Base-by-base conservation (phyloP, 163 green algal genomes). In the Coccomyxa subellipsoidea region DNA sequence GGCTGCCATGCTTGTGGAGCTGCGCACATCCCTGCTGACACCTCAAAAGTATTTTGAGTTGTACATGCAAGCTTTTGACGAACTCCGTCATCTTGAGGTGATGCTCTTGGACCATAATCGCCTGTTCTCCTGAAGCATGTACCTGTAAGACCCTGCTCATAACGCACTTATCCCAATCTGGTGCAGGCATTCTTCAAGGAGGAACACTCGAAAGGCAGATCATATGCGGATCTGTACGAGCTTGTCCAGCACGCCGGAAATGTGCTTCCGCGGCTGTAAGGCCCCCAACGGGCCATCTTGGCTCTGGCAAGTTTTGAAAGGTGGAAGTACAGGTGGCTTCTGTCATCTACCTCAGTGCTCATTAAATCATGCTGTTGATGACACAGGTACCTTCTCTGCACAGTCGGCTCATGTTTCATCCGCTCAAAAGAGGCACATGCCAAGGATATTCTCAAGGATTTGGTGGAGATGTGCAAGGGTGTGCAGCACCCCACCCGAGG, bases 1-100 rank as follows among this genome's bases (percentile, higher is more conserved):
- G 9, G 90, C 93, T 0, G 90, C 90, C 0, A 96, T 99, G 93
- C 92, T 99, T 23, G 94, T 91, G 29, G 96, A 99, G 89, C 90
- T 99, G 69, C 90, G 96, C 35, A 98, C 96, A 0, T 96, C 94
- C 0, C 84, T 92, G 73, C 80, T 96, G 9, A 92, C 92, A 12
- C 96, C 96, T 4, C 95, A 98, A 77, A 95, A 95, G 80, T 99
- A 99, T 86, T 99, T 98, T 81, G 95, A 98, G 90, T 88, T 99
- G 59, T 99, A 98, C 89, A 97, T 99, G 91, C 80, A 93, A 77
- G 92, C 90, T 1, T 97, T 93, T 40, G 93, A 97, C 80, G 91
- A 99, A 86, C 89, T 99, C 78, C 87, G 81, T 7, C 87, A 95
- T 82, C 85, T 99, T 31, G 91, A 97, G 91, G 92, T 94, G 79